Evolutionary conservation across 2,329 filamentous ascomycete species (phyloP), one percentile per base, ranked within the genome.

Genomic region (Epichloe bromicola): DNA sequence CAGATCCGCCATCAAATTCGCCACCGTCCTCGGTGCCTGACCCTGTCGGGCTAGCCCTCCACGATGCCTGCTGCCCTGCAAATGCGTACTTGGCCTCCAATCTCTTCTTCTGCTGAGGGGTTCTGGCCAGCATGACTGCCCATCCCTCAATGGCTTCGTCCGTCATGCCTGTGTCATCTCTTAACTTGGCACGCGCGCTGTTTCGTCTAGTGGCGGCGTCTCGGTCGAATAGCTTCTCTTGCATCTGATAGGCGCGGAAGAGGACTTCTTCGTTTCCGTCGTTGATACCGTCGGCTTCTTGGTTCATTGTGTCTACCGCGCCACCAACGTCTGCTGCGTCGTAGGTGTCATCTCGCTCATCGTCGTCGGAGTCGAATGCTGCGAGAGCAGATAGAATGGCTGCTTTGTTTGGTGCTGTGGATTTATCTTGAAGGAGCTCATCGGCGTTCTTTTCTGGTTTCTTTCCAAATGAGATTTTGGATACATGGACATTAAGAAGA

Each of bases 261-360:
- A 98, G 73, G 0, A 70, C 68, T 58, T 87, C 81, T 56, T 96
- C 90, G 55, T 79, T 78, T 49, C 69, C 71, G 34, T 80, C 75
- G 38, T 65, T 68, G 5, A 58, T 60, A 14, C 67, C 72, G 51
- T 76, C 72, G 1, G 68, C 68, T 52, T 78, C 74, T 48, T 80
- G 78, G 37, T 76, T 73, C n/a, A 80, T 74, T 5, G 78, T 73
- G 17, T 95, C 89, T 3, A 96, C 82, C 0, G 86, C 87, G 20
- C 91, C 90, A 37, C 93, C 93, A 2, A 97, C 88, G 61, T 97
- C 93, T 47, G 82, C 88, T 2, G 84, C 81, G 60, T 98, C 93
- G 63, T 98, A 98, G 0, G 91, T 97, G 65, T 98, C 93, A 65
- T 98, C 93, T 37, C 89, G 80, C 69, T 98, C 93, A 64, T 98